Evolutionary conservation across 2,329 filamentous ascomycete species (phyloP).

Genomic region (Pezicula neosporulosa): DNA sequence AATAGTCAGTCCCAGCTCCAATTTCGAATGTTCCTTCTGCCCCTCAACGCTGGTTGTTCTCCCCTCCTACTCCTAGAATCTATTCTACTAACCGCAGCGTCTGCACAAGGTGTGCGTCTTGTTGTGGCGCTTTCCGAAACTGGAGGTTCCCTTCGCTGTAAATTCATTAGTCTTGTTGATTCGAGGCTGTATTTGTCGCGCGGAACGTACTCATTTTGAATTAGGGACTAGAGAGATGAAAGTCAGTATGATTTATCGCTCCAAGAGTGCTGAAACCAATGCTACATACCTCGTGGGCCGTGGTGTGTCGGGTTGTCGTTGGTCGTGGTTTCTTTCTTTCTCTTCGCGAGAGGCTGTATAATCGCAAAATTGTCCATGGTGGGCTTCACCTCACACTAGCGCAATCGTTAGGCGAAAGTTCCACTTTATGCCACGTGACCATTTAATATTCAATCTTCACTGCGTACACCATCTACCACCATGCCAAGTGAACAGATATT

Average conservation of each 20-base stretch:
- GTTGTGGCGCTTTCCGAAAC: constrained; percentile 31
- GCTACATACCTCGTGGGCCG: constrained; percentile 15
- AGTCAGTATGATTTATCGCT: constrained; percentile 5
- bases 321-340: constrained; percentile 3
- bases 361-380: not conserved
- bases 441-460: no score
- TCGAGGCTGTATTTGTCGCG: not conserved
- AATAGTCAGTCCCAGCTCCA: constrained; percentile 19
- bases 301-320: constrained; percentile 20
- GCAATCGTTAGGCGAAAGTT: not conserved
- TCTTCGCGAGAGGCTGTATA: not conserved
- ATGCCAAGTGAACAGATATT: not conserved
- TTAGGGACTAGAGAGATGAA: constrained; percentile 18
- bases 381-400: not conserved
- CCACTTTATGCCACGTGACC: not conserved
- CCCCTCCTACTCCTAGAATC: constrained; percentile 22
- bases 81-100: constrained; percentile 30
- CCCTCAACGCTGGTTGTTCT: not conserved
- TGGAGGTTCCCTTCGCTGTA: constrained; percentile 29
- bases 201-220: constrained; percentile 29
- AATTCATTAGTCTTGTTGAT: constrained; percentile 14
- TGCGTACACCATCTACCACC: not conserved
- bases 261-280: not conserved
- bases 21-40: constrained; percentile 3
- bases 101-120: constrained; percentile 33